These are phyloP conservation scores for Groenewaldozyma salmanticensis DNA, from an alignment of 805 yeast species.

Conservation along the genomic window DNA sequence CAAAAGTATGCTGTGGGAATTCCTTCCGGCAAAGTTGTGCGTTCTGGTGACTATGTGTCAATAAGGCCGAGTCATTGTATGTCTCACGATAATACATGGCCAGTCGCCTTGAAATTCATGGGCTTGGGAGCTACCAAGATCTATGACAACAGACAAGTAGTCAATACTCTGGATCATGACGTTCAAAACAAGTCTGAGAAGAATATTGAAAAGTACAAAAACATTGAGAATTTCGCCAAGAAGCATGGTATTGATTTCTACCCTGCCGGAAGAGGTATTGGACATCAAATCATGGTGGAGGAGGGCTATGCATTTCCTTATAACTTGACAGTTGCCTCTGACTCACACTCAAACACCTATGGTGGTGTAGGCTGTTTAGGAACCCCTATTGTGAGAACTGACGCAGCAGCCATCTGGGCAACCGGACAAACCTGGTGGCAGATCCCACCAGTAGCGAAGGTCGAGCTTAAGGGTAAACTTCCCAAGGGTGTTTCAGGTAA, in stretches of 20 bases:
- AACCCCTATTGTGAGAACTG: conserved; percentile 96
- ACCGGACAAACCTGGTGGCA: conserved; percentile 99
- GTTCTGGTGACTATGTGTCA: conserved; percentile 88
- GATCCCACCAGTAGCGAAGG: conserved; percentile 96
- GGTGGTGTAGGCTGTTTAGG: conserved; percentile 96
- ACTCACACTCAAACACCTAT: conserved; percentile 94
- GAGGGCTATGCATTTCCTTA: conserved; percentile 97
- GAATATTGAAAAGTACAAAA: conserved; percentile 76
- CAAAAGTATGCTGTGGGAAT: conserved; percentile 87
- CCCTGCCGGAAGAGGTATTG: conserved; percentile 98
- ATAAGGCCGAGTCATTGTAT: conserved; percentile 94
- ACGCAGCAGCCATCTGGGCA: conserved; percentile 99
- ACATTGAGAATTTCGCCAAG: conserved; percentile 82
- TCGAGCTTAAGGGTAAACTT: conserved; percentile 70
- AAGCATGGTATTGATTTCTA: conserved; percentile 92
- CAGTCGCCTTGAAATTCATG: conserved; percentile 93
- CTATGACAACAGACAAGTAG: conserved; percentile 81
- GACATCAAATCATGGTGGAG: conserved; percentile 98
- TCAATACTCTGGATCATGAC: conserved; percentile 94
- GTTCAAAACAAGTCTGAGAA: conserved; percentile 89
- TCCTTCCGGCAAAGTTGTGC: conserved; percentile 64
- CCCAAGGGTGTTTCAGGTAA: conserved; percentile 90
- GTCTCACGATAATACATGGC: conserved; percentile 99
- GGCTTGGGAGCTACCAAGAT: conserved; percentile 85
- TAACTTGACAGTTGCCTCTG: conserved; percentile 90